A percentile compares a stretch with the other conserved stretches of the same genome.
phyloP scores from a whole-genome alignment of 306 rosid genomes.

The Parietaria judaica region DNA sequence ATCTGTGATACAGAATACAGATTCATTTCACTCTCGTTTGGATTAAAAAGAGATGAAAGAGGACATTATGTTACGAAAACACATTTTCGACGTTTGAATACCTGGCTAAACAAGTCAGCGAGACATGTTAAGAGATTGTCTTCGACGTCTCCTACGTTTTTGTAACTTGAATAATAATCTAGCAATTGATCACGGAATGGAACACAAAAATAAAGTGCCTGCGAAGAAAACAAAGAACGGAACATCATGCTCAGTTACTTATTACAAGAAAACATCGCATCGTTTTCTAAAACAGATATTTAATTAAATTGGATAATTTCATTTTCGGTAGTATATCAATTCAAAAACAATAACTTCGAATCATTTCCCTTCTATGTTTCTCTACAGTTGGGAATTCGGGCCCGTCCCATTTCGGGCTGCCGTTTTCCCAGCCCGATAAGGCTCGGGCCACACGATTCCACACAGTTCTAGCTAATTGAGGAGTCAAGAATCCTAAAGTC shows the following conservation, averaged over 20 bases:
- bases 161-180: slow-evolving; percentile 75
- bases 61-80: background rate
- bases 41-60: no score
- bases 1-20: slow-evolving; percentile 42
- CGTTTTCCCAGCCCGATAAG: no score
- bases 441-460: no score
- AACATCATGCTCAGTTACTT: slow-evolving; percentile 13
- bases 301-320: no score
- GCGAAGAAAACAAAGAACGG: slow-evolving; percentile 15
- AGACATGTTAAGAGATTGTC: slow-evolving; percentile 97
- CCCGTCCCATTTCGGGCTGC: no score
- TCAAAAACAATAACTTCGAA: background rate
- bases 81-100: slow-evolving; percentile 16
- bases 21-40: background rate
- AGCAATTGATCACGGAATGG: slow-evolving; percentile 94
- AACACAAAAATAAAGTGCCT: slow-evolving; percentile 98
- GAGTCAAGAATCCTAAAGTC: background rate
- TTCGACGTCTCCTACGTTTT: slow-evolving; percentile 59
- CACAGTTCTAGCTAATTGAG: background rate
- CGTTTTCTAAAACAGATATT: no score
- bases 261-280: no score
- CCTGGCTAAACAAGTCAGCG: slow-evolving; percentile 96
- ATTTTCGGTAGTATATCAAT: background rate
- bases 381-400: no score
- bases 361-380: background rate